A percentile compares a stretch with the other conserved stretches of the same genome.
Conservation (phyloP, 768 basidiomycete genomes). For the Boletellus emodensis region DNA sequence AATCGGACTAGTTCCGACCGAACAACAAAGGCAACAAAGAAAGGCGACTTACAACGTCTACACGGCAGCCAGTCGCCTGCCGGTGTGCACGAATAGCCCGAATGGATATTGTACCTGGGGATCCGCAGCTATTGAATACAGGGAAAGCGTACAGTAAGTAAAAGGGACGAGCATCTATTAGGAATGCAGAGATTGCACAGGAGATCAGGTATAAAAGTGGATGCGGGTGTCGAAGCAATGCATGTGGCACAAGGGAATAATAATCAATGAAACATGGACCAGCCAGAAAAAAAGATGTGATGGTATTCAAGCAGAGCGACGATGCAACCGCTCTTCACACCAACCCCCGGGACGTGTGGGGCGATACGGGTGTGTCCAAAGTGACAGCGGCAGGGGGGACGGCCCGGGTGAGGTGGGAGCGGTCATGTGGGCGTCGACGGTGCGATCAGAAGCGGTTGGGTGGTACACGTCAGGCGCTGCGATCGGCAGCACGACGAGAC, state of each 20-base stretch:
- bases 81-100: constrained; percentile 12
- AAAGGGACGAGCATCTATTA: constrained; percentile 23
- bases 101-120: constrained; percentile 19
- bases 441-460: constrained; percentile 1
- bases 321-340: constrained; percentile 1
- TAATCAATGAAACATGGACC: constrained; percentile 14
- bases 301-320: constrained; percentile 7
- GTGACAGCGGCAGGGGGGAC: neutral
- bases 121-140: constrained; percentile 24
- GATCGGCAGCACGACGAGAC: constrained; percentile 7
- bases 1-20: neutral
- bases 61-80: neutral
- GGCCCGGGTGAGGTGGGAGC: constrained; percentile 5
- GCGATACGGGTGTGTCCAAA: constrained; percentile 5
- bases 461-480: constrained; percentile 1
- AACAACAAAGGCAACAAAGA: neutral
- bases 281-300: constrained; percentile 9
- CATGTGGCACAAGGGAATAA: neutral
- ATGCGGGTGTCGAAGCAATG: constrained; percentile 15
- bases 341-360: constrained; percentile 2
- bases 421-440: constrained; percentile 3
- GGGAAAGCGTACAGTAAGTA: constrained; percentile 19
- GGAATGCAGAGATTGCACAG: constrained; percentile 20
- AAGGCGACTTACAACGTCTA: no score
- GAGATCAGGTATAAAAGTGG: constrained; percentile 21